Evolutionary conservation across 2,329 filamentous ascomycete species (phyloP).

Genomic region (Ophiocordyceps robertsii): DNA sequence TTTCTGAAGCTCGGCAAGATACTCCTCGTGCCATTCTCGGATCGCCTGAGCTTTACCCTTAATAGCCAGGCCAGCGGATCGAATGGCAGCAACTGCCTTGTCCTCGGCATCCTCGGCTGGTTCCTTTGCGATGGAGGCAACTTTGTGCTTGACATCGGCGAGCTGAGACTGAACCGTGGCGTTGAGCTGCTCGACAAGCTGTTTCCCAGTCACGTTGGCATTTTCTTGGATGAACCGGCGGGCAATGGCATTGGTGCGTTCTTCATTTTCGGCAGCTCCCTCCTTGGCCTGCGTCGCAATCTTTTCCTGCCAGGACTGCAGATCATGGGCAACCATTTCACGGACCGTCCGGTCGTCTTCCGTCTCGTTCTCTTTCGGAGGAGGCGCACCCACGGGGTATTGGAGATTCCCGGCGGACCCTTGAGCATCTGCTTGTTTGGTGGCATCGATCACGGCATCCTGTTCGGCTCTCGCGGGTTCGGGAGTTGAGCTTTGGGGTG

Average conservation of each 20-base stretch:
- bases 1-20: constrained; percentile 53
- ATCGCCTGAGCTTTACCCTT: constrained; percentile 67
- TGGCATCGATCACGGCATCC: constrained; percentile 13
- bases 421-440: constrained; percentile 3
- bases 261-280: constrained; percentile 60
- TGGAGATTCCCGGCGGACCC: constrained; percentile 10
- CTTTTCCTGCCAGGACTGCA: constrained; percentile 76
- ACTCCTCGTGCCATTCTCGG: constrained; percentile 61
- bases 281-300: constrained; percentile 78
- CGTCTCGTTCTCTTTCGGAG: constrained; percentile 32
- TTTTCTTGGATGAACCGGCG: constrained; percentile 46
- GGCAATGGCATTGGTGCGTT: constrained; percentile 46
- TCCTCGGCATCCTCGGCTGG: constrained; percentile 28
- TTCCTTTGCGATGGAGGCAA: constrained; percentile 45
- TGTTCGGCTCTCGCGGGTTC: constrained; percentile 15
- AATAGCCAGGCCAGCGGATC: constrained; percentile 56
- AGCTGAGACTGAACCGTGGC: constrained; percentile 52
- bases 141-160: constrained; percentile 49
- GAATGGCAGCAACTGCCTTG: constrained; percentile 36
- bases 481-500: constrained; percentile 16
- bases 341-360: constrained; percentile 44
- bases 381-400: constrained; percentile 28
- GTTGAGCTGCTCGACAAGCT: constrained; percentile 56
- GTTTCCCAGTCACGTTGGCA: constrained; percentile 50
- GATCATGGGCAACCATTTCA: constrained; percentile 61